Percentiles rank a stretch among this genome's conserved stretches.
phyloP scores from a whole-genome alignment of 192 early-diverging fungal species.

The Coemansia sp. region DNA sequence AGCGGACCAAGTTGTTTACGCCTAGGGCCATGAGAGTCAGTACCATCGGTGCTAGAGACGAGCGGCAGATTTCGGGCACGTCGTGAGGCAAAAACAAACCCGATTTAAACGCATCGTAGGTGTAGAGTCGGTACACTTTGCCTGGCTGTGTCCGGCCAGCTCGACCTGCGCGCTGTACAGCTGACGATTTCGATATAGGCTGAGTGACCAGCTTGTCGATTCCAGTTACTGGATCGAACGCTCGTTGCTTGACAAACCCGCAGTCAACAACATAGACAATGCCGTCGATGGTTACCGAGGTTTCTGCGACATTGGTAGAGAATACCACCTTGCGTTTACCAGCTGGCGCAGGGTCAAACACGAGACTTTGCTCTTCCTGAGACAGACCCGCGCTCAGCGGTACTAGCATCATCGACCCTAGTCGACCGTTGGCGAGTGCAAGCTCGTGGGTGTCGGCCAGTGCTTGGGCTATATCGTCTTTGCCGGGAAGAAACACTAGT shows the following conservation, averaged over 20 bases:
- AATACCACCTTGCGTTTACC: constrained; percentile 87
- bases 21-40: constrained; percentile 88
- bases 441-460: constrained; percentile 64
- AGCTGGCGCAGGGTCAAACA: constrained; percentile 85
- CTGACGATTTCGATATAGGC: constrained; percentile 89
- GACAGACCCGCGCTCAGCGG: constrained; percentile 89
- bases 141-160: constrained; percentile 93
- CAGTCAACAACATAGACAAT: constrained; percentile 94
- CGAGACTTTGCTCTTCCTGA: constrained; percentile 83
- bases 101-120: constrained; percentile 82
- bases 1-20: constrained; percentile 91
- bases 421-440: constrained; percentile 49
- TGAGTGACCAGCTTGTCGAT: constrained; percentile 90
- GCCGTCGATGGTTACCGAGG: constrained; percentile 94
- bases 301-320: constrained; percentile 97
- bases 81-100: constrained; percentile 91
- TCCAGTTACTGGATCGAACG: constrained; percentile 85
- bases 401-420: constrained; percentile 76
- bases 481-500: constrained; percentile 91
- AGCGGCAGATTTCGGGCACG: constrained; percentile 88
- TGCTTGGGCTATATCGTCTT: constrained; percentile 89
- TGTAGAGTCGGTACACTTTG: constrained; percentile 94
- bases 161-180: constrained; percentile 88
- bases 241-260: constrained; percentile 91
- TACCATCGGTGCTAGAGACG: constrained; percentile 86